phyloP scores from a whole-genome alignment of 2,329 filamentous ascomycete species.

The Leptoxyphium fumago region DNA sequence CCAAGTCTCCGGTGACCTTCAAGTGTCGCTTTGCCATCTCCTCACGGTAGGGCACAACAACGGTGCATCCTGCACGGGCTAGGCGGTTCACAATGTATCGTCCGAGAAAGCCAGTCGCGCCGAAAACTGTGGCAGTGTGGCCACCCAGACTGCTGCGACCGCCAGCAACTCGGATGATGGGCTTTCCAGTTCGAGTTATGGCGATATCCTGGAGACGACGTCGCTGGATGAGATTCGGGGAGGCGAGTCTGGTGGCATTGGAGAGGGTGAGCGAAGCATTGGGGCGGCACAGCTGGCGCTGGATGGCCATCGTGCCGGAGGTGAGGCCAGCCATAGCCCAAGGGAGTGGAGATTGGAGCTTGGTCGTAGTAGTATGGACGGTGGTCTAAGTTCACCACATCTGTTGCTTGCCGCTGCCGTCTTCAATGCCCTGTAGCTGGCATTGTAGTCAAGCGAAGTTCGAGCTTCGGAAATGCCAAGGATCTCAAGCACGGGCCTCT shows the following conservation, averaged over 20 bases:
- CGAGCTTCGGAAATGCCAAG: background rate
- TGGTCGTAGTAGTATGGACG: background rate
- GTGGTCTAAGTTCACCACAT: background rate
- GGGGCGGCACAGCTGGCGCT: constrained; percentile 20
- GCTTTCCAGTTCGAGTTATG: constrained; percentile 92
- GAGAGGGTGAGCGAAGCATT: constrained; percentile 12
- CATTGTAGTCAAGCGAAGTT: background rate
- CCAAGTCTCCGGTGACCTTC: constrained; percentile 90
- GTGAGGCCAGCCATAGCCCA: constrained; percentile 17
- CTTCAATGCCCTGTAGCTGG: no score
- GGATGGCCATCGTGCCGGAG: constrained; percentile 17
- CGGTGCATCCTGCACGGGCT: constrained; percentile 83
- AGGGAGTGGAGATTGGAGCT: constrained; percentile 3
- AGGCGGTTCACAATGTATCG: constrained; percentile 95
- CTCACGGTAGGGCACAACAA: constrained; percentile 85
- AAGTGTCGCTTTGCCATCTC: constrained; percentile 97
- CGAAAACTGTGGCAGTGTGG: constrained; percentile 94
- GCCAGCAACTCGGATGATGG: constrained; percentile 75
- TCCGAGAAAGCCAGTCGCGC: constrained; percentile 87
- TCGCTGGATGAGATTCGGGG: constrained; percentile 19
- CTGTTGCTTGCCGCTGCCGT: background rate
- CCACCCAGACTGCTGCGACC: constrained; percentile 55
- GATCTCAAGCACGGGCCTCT: background rate
- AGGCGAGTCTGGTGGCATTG: constrained; percentile 8
- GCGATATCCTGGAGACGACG: constrained; percentile 60